Evolutionary conservation across 495 filamentous ascomycete species (phyloP).

Genomic region (Neurospora tetrasperma): DNA sequence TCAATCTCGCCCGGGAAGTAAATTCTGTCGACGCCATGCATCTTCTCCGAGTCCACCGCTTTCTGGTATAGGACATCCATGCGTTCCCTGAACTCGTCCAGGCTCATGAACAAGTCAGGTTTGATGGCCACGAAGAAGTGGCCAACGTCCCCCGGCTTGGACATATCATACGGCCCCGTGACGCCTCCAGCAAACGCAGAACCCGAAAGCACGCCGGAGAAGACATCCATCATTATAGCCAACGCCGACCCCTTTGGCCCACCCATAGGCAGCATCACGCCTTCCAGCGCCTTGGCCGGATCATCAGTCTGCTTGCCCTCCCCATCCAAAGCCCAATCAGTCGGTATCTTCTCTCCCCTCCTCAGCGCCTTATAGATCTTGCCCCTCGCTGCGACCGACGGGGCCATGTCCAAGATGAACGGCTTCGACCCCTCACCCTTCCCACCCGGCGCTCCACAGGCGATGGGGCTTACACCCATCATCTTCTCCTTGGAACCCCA

Average conservation of each 20-base stretch:
- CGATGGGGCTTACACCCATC: constrained; percentile 69
- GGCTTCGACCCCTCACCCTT: constrained; percentile 25
- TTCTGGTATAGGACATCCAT: constrained; percentile 62
- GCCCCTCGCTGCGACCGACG: constrained; percentile 58
- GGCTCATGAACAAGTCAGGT: constrained; percentile 63
- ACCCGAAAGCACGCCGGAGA: constrained; percentile 62
- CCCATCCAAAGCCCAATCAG: constrained; percentile 62
- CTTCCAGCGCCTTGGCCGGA: constrained; percentile 52
- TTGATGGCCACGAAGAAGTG: constrained; percentile 69
- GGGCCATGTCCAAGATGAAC: constrained; percentile 76
- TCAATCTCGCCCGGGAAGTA: constrained; percentile 77
- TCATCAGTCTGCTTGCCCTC: constrained; percentile 62
- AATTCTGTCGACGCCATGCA: constrained; percentile 60
- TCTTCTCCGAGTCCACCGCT: constrained; percentile 54
- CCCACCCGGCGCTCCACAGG: constrained; percentile 59
- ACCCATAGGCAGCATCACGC: constrained; percentile 73
- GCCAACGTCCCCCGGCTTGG: constrained; percentile 57
- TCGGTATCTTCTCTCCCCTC: constrained; percentile 62
- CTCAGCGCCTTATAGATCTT: constrained; percentile 68
- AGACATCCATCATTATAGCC: constrained; percentile 77
- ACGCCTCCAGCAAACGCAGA: constrained; percentile 64
- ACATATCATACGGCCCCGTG: constrained; percentile 60
- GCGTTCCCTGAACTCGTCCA: constrained; percentile 55
- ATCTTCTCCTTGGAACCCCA: constrained; percentile 60
- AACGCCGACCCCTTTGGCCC: constrained; percentile 66